phyloP scores from a whole-genome alignment of 257 asterid genomes.

The Hygrophila difformis region DNA sequence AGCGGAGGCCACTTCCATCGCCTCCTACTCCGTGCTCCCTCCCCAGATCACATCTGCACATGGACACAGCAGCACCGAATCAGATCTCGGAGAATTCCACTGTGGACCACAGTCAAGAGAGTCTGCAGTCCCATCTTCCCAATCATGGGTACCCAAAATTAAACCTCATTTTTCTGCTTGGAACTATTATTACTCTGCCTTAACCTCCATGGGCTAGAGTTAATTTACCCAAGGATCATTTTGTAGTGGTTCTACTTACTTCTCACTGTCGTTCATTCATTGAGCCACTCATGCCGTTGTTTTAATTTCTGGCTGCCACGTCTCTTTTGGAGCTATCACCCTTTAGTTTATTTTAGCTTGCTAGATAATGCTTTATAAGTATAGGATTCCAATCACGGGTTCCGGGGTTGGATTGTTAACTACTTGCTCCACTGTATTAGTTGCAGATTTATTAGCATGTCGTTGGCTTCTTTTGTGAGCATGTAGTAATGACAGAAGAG shows the following conservation, averaged over 20 bases:
- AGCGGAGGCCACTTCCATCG: neutral
- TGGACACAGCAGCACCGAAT: constrained; percentile 27
- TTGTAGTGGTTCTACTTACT: too few relatives aligned
- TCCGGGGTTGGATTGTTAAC: neutral
- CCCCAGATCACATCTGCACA: constrained; percentile 12
- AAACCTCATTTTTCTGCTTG: neutral
- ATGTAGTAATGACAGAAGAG: constrained; percentile 3
- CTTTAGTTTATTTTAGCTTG: neutral
- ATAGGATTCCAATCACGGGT: neutral
- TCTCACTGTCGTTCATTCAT: too few relatives aligned
- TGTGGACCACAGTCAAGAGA: constrained; percentile 31
- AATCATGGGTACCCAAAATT: constrained; percentile 48
- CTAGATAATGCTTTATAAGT: neutral
- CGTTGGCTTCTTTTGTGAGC: constrained; percentile 2
- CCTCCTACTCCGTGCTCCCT: neutral
- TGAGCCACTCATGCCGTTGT: neutral
- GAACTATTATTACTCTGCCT: too few relatives aligned
- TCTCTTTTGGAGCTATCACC: constrained; percentile 4
- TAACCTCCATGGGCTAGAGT: constrained; percentile 1
- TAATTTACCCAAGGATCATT: constrained; percentile 1
- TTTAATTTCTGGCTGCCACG: too few relatives aligned
- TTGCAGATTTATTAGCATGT: constrained; percentile 1
- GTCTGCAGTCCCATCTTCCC: constrained; percentile 24
- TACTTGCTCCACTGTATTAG: neutral
- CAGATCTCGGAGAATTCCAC: constrained; percentile 29